phyloP scores from a whole-genome alignment of 768 basidiomycete genomes.

The Chalciporus sphaerocephalus region DNA sequence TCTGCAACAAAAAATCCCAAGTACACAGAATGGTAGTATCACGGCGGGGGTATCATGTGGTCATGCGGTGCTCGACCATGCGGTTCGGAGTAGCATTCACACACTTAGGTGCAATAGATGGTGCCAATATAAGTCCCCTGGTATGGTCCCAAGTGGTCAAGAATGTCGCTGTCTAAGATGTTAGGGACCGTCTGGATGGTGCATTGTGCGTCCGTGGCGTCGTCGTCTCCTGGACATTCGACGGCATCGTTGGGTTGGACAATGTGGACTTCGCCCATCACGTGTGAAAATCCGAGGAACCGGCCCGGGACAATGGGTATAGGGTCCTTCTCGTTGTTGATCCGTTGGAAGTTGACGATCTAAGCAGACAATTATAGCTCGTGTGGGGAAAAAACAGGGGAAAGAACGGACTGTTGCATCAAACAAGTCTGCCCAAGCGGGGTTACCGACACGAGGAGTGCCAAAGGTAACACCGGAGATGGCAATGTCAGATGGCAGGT shows the following conservation, averaged over 20 bases:
- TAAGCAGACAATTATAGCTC: not conserved
- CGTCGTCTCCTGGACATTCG: conserved; percentile 50
- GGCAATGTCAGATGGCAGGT: conserved; percentile 38
- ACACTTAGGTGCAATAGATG: conserved; percentile 35
- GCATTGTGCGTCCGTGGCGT: conserved; percentile 51
- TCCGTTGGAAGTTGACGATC: conserved; percentile 25
- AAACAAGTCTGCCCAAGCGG: conserved; percentile 27
- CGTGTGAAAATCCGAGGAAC: conserved; percentile 43
- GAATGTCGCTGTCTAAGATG: conserved; percentile 44
- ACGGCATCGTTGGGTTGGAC: conserved; percentile 33
- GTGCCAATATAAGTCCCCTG: conserved; percentile 56
- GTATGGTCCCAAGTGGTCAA: conserved; percentile 56
- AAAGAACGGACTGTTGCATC: conserved; percentile 19
- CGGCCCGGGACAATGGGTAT: conserved; percentile 56
- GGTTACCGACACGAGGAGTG: conserved; percentile 29
- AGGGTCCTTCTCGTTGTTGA: conserved; percentile 36
- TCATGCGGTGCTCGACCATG: not conserved
- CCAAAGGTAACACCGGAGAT: conserved; percentile 32
- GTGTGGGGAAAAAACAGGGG: not conserved
- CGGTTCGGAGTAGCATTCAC: no score
- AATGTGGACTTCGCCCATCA: conserved; percentile 42
- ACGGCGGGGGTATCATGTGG: not conserved
- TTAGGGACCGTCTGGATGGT: conserved; percentile 52
- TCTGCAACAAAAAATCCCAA: not conserved
- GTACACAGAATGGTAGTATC: not conserved